Conservation (phyloP, 768 basidiomycete genomes). For the Russula vinacea region DNA sequence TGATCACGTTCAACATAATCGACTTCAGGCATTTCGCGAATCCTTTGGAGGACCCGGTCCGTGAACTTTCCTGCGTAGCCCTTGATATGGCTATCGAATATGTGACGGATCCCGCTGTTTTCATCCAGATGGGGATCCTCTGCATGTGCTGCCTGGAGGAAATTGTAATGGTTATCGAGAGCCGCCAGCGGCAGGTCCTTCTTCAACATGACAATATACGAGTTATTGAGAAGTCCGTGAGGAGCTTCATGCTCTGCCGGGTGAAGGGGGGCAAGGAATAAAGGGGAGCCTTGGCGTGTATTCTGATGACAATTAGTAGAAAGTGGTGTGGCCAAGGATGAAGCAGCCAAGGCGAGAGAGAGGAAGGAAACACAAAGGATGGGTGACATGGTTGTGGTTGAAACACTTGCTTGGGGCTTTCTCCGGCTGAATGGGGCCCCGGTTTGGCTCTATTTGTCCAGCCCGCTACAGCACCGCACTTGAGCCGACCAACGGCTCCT, state of each 20-base stretch:
- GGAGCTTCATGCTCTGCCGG: conserved; percentile 51
- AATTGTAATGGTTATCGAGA: conserved; percentile 74
- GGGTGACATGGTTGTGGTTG: conserved; percentile 36
- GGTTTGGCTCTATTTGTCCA: conserved; percentile 21
- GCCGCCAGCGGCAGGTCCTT: conserved; percentile 54
- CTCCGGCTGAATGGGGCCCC: background rate
- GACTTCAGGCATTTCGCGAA: conserved; percentile 85
- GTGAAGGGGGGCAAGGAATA: conserved; percentile 57
- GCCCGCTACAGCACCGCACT: too few relatives aligned
- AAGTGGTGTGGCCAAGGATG: conserved; percentile 44
- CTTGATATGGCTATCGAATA: conserved; percentile 70
- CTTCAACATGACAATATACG: conserved; percentile 93
- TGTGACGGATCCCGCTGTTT: conserved; percentile 60
- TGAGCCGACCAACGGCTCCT: too few relatives aligned
- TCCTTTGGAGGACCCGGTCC: conserved; percentile 60
- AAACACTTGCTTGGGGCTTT: conserved; percentile 2
- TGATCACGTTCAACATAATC: conserved; percentile 93
- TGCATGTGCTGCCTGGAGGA: conserved; percentile 63
- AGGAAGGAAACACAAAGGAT: conserved; percentile 32
- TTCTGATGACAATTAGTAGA: conserved; percentile 42
- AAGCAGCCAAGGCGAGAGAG: conserved; percentile 40
- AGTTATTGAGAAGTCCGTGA: conserved; percentile 76
- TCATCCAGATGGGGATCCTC: conserved; percentile 51
- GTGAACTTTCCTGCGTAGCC: conserved; percentile 85
- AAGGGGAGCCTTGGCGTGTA: conserved; percentile 41